Conservation (phyloP, 441 rosid species). For the Populus hybrid region DNA sequence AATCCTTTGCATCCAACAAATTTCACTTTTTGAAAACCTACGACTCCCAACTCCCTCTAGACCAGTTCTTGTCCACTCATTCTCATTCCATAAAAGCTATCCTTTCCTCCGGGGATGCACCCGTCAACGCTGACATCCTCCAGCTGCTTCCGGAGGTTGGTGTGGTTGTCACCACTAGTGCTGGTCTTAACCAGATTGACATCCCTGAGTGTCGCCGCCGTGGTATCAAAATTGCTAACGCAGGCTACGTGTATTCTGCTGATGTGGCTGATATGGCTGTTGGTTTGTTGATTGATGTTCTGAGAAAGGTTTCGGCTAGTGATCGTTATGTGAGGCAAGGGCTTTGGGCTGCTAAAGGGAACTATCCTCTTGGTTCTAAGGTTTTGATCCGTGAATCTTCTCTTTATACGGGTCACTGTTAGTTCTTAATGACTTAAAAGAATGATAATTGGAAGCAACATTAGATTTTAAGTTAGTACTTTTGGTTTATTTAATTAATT, state of each 20-base stretch:
- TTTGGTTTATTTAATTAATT: not conserved
- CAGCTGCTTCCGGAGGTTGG: conserved; percentile 22
- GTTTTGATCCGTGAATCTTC: conserved; percentile 4
- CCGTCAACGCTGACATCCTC: conserved; percentile 20
- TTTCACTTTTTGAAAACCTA: conserved; percentile 31
- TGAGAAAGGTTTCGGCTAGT: conserved; percentile 22
- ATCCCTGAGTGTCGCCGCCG: conserved; percentile 34
- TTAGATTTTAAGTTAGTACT: not conserved
- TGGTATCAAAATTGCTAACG: conserved; percentile 23
- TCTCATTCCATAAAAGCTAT: conserved; percentile 27
- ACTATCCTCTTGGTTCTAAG: conserved; percentile 22
- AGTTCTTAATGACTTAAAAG: not conserved
- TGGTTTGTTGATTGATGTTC: conserved; percentile 25
- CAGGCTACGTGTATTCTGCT: conserved; percentile 17
- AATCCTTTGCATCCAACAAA: conserved; percentile 28
- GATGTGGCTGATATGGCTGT: conserved; percentile 31
- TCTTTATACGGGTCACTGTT: not conserved
- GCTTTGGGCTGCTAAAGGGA: conserved; percentile 16
- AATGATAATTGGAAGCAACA: not conserved
- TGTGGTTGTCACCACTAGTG: conserved; percentile 24
- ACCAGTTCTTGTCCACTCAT: conserved; percentile 22
- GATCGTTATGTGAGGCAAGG: conserved; percentile 24
- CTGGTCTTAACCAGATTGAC: conserved; percentile 33
- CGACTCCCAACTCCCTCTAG: conserved; percentile 37
- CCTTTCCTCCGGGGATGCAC: conserved; percentile 9